Percentiles rank a stretch among this genome's conserved stretches.
These are phyloP conservation scores for Geotrichum phurueaensis DNA, from an alignment of 1,139 yeast species.

Conservation along the genomic window DNA sequence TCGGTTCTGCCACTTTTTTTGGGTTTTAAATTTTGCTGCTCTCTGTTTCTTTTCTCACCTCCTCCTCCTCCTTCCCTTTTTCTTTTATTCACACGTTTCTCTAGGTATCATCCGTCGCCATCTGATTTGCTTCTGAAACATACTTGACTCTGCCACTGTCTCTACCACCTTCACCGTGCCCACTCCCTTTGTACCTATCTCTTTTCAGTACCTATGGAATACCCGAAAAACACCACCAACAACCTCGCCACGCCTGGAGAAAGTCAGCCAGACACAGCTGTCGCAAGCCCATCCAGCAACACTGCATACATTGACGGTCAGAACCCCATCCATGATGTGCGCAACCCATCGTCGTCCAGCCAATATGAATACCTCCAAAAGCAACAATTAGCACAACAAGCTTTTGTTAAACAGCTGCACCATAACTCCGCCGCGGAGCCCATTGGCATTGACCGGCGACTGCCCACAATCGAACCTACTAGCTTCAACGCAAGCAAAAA, in stretches of 20 bases:
- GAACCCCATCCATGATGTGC: constrained; percentile 3
- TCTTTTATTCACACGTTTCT: background rate
- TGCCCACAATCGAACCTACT: constrained; percentile 1
- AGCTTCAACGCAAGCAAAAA: constrained; percentile 1
- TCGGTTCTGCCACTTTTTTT: background rate
- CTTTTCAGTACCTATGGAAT: background rate
- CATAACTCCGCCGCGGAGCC: constrained; percentile 19
- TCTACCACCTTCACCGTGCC: background rate
- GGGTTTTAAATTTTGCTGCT: background rate
- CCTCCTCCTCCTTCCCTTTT: background rate
- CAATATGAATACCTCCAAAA: constrained; percentile 25
- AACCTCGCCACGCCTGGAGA: background rate
- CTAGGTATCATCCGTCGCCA: background rate
- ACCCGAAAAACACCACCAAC: background rate
- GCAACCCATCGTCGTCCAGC: constrained; percentile 8
- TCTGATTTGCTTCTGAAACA: background rate
- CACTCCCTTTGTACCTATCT: background rate
- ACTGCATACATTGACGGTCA: constrained; percentile 11
- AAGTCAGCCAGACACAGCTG: background rate
- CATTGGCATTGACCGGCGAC: constrained; percentile 19
- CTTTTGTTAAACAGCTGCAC: constrained; percentile 19
- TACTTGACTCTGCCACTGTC: background rate
- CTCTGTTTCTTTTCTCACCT: background rate
- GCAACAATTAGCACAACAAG: constrained; percentile 24
- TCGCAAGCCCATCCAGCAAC: background rate